Evolutionary conservation across 2,329 filamentous ascomycete genomes (phyloP).

Genomic region (Aaosphaeria arxii): DNA sequence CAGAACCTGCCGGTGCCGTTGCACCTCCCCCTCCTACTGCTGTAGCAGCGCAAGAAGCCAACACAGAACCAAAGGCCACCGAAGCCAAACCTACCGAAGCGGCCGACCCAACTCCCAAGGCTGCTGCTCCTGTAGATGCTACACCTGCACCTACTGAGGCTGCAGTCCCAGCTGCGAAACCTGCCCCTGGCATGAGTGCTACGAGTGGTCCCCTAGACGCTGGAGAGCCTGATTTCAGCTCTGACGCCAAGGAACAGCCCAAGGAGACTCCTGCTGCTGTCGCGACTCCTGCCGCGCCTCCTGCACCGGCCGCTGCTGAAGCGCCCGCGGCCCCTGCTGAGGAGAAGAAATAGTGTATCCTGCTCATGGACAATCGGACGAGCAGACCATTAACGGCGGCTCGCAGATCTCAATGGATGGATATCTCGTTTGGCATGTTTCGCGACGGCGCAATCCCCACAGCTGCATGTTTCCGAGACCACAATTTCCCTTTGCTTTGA

Average conservation of each 20-base stretch:
- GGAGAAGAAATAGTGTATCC: constrained; percentile 17
- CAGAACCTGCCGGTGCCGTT: constrained; percentile 29
- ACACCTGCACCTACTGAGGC: constrained; percentile 2
- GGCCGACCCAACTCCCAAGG: constrained; percentile 3
- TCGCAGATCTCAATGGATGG: background rate
- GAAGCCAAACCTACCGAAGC: constrained; percentile 15
- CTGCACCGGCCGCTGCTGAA: constrained; percentile 6
- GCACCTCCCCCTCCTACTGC: constrained; percentile 28
- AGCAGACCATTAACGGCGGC: background rate
- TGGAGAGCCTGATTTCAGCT: constrained; percentile 26
- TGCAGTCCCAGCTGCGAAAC: constrained; percentile 21
- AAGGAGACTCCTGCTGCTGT: constrained; percentile 6
- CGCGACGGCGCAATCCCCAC: background rate
- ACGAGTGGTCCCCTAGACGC: constrained; percentile 37
- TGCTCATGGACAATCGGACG: background rate
- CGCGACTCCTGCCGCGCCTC: constrained; percentile 7
- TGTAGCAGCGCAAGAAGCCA: constrained; percentile 17
- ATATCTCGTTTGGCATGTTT: background rate
- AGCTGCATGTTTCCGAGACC: constrained; percentile 1
- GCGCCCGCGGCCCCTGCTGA: constrained; percentile 5
- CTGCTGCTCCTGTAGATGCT: background rate
- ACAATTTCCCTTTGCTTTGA: constrained; percentile 20
- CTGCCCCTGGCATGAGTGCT: constrained; percentile 37
- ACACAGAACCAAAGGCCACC: constrained; percentile 13
- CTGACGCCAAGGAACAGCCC: constrained; percentile 16